Evolutionary conservation across 139 green algal species (phyloP).

Genomic region (Asterochloris sp.): DNA sequence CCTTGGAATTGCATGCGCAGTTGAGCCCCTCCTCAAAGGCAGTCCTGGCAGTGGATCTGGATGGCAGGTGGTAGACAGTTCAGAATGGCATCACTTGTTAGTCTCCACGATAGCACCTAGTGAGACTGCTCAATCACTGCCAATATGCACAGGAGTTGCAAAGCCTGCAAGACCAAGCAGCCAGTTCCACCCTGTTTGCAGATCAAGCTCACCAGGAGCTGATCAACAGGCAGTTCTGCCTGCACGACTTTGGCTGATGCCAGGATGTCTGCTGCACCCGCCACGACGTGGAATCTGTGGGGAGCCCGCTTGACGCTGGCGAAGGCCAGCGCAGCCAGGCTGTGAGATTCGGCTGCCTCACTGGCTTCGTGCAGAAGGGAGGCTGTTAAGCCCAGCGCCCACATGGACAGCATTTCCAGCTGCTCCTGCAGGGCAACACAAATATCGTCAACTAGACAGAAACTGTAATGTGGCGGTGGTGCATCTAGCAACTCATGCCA

Average conservation of each 20-base stretch:
- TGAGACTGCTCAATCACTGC: background rate
- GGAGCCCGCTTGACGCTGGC: constrained; percentile 5
- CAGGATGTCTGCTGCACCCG: background rate
- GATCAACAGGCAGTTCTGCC: background rate
- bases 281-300: background rate
- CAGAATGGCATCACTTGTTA: background rate
- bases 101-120: background rate
- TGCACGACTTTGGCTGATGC: background rate
- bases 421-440: background rate
- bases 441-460: background rate
- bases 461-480: background rate
- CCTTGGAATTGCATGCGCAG: background rate
- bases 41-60: background rate
- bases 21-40: background rate
- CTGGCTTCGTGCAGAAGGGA: background rate
- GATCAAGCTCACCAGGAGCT: background rate
- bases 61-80: background rate
- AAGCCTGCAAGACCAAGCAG: background rate
- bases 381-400: background rate
- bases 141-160: background rate
- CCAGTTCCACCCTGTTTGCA: too few species aligned
- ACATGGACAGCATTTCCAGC: background rate
- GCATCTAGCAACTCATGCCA: too few species aligned
- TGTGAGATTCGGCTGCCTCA: background rate
- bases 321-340: background rate